Conservation (phyloP, 768 basidiomycete genomes). For the Pulveroboletus sp. region DNA sequence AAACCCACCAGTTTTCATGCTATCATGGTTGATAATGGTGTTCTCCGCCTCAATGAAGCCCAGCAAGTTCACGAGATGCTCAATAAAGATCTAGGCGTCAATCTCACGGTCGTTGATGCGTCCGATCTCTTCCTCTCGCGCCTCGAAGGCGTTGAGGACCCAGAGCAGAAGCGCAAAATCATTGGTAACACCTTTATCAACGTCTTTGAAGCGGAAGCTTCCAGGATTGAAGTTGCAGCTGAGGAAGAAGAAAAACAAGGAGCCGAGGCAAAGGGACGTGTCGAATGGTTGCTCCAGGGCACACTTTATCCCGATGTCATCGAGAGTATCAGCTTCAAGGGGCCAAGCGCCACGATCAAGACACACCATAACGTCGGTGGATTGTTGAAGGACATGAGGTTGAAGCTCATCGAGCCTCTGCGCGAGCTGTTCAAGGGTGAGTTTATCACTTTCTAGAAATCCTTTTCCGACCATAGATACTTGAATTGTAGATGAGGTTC, state of each 20-base stretch:
- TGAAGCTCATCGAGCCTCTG: conserved; percentile 96
- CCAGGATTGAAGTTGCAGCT: conserved; percentile 79
- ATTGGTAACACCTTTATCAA: conserved; percentile 99
- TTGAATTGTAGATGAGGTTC: conserved; percentile 76
- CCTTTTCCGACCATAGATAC: neutral
- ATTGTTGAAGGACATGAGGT: conserved; percentile 93
- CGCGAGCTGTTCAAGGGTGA: conserved; percentile 97
- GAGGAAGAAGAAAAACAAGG: conserved; percentile 69
- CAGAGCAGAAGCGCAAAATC: conserved; percentile 95
- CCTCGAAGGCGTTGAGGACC: conserved; percentile 90
- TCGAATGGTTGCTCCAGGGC: conserved; percentile 97
- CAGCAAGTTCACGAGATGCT: conserved; percentile 91
- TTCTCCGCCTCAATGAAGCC: conserved; percentile 88
- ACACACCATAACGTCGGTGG: conserved; percentile 99
- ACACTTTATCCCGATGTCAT: conserved; percentile 99
- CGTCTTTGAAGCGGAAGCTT: conserved; percentile 92
- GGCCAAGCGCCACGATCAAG: conserved; percentile 98
- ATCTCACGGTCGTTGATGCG: conserved; percentile 92
- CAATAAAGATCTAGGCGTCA: conserved; percentile 89
- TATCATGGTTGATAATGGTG: conserved; percentile 99
- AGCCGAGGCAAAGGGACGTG: conserved; percentile 76
- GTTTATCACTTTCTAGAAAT: conserved; percentile 10
- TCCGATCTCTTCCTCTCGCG: conserved; percentile 88
- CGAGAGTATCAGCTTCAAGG: conserved; percentile 99
- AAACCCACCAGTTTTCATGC: conserved; percentile 78